Conservation (phyloP, 345 rosid genomes). For the Eucalyptus caleyi region DNA sequence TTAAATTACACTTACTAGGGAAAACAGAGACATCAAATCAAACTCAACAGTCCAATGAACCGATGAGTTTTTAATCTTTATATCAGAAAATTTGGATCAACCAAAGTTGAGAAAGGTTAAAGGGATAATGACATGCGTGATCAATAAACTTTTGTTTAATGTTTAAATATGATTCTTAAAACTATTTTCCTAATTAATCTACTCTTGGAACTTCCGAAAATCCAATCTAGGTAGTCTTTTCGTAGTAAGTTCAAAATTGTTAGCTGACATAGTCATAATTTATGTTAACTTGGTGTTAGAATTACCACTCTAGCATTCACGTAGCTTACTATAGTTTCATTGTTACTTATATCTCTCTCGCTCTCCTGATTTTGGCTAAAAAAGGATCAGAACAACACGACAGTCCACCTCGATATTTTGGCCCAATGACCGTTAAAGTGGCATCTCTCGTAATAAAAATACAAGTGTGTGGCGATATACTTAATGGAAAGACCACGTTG, state of each 20-base stretch:
- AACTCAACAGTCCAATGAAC: not conserved
- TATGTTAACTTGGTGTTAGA: not conserved
- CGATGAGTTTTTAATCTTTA: not conserved
- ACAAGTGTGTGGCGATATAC: too few species aligned
- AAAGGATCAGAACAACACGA: not conserved
- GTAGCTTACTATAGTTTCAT: not conserved
- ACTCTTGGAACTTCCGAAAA: not conserved
- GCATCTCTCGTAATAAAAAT: too few species aligned
- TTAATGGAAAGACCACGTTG: too few species aligned
- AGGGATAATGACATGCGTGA: too few species aligned
- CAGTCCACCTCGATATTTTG: not conserved
- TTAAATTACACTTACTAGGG: not conserved
- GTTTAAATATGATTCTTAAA: too few species aligned
- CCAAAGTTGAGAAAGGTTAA: not conserved
- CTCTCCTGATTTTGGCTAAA: not conserved
- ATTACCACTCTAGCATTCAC: not conserved
- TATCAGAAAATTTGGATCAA: not conserved
- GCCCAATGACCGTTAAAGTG: too few species aligned
- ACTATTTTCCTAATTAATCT: not conserved
- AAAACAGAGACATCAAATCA: not conserved
- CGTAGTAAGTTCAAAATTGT: not conserved
- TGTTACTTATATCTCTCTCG: not conserved
- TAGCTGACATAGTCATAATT: not conserved
- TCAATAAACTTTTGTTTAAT: too few species aligned
- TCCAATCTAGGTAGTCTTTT: not conserved